These are phyloP conservation scores for Neonectria neomacrospora DNA, from an alignment of 2,329 filamentous ascomycete species.

Conservation along the genomic window DNA sequence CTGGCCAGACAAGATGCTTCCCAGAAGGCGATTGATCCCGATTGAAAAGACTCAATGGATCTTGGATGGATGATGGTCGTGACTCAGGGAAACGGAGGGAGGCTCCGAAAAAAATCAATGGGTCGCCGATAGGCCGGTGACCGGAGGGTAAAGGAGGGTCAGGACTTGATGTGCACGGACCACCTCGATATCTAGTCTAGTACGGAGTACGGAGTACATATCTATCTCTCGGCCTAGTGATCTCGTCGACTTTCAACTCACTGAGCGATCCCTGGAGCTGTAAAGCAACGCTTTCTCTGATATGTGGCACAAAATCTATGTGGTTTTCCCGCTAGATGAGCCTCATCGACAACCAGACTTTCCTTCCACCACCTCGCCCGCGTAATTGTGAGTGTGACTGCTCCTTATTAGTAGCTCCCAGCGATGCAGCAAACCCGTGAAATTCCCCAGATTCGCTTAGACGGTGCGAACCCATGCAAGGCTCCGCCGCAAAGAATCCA, in stretches of 20 bases:
- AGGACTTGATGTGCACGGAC: slow-evolving; percentile 37
- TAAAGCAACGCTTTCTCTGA: background rate
- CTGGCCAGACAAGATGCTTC: slow-evolving; percentile 43
- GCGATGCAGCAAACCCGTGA: slow-evolving; percentile 16
- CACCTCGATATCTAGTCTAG: slow-evolving; percentile 34
- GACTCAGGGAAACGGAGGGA: slow-evolving; percentile 41
- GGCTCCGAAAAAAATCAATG: slow-evolving; percentile 43
- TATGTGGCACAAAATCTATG: background rate
- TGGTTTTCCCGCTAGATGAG: background rate
- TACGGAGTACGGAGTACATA: too few relatives aligned
- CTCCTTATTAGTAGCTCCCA: slow-evolving; percentile 17
- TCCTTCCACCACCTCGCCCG: background rate
- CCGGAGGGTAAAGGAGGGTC: slow-evolving; percentile 36
- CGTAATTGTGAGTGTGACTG: slow-evolving; percentile 7
- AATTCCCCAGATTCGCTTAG: slow-evolving; percentile 35
- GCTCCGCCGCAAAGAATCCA: slow-evolving; percentile 28
- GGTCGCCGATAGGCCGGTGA: slow-evolving; percentile 41
- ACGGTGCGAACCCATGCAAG: slow-evolving; percentile 30
- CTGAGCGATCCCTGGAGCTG: background rate
- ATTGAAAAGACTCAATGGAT: slow-evolving; percentile 35
- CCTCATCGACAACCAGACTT: background rate
- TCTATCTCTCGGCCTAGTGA: slow-evolving; percentile 4
- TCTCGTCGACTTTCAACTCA: background rate
- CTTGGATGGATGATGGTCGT: slow-evolving; percentile 30
- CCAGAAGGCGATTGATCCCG: slow-evolving; percentile 34